Evolutionary conservation across 768 basidiomycete genomes (phyloP).

Genomic region (Lentinula edodes): DNA sequence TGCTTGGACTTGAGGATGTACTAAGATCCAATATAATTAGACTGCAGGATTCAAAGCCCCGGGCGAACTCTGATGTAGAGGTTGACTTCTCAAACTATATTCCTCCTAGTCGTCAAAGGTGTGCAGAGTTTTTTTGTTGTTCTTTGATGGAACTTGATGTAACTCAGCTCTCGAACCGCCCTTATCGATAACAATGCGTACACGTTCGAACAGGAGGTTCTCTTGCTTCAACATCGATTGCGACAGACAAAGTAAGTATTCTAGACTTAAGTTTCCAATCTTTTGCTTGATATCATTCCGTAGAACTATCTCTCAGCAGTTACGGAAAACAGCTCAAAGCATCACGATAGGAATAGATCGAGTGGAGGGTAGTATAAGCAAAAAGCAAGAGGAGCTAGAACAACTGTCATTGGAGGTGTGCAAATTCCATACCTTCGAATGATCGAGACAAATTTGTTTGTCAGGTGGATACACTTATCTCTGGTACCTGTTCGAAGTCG

Average conservation of each 20-base stretch:
- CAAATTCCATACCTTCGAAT: neutral
- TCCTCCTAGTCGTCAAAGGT: conserved; percentile 2
- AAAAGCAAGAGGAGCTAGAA: conserved; percentile 18
- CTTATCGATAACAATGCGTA: neutral
- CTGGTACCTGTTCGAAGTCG: neutral
- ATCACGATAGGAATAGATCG: conserved; percentile 19
- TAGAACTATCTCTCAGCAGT: conserved; percentile 20
- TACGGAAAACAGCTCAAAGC: conserved; percentile 17
- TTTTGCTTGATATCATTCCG: neutral
- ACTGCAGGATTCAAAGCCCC: neutral
- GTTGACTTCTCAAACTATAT: neutral
- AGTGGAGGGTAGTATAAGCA: conserved; percentile 14
- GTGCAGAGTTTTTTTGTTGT: neutral
- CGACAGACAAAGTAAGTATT: neutral
- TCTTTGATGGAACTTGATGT: neutral
- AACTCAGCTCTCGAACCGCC: neutral
- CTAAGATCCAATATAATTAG: neutral
- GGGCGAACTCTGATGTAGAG: neutral
- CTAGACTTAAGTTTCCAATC: neutral
- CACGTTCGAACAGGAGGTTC: neutral
- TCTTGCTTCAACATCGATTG: neutral
- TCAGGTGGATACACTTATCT: neutral
- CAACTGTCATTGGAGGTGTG: conserved; percentile 24
- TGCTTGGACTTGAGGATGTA: neutral
- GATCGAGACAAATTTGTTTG: neutral